These are phyloP conservation scores for Lichtheimia corymbifera DNA, from an alignment of 371 early-diverging fungal genomes.

Conservation along the genomic window DNA sequence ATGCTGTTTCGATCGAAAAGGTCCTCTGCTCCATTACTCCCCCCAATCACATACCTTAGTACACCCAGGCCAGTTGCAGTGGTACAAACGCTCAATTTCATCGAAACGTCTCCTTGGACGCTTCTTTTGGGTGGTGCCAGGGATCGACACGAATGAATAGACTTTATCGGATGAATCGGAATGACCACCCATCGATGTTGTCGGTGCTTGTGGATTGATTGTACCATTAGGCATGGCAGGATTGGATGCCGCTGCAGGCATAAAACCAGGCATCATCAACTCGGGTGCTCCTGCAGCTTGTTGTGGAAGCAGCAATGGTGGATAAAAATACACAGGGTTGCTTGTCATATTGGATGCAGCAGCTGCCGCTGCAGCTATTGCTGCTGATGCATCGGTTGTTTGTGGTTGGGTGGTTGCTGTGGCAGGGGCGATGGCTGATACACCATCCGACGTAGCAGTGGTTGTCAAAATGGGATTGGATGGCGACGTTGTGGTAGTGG, in stretches of 20 bases:
- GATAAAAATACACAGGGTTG: neutral
- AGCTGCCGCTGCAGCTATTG: conserved; percentile 14
- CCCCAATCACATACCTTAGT: conserved; percentile 33
- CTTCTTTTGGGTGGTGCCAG: conserved; percentile 66
- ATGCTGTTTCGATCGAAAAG: too few species aligned
- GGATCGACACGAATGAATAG: conserved; percentile 67
- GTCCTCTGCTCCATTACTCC: too few species aligned
- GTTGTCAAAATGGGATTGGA: conserved; percentile 11
- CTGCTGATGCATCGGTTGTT: conserved; percentile 9
- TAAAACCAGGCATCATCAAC: neutral
- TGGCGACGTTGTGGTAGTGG: neutral
- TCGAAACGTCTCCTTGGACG: conserved; percentile 67
- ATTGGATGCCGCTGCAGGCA: neutral
- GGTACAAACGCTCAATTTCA: conserved; percentile 71
- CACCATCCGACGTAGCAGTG: conserved; percentile 1
- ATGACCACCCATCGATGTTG: neutral
- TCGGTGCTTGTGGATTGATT: neutral
- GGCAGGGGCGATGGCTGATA: too few species aligned
- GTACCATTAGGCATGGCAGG: neutral
- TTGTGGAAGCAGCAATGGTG: conserved; percentile 3
- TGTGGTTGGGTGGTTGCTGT: conserved; percentile 6
- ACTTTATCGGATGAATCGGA: conserved; percentile 47
- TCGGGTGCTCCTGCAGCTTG: neutral
- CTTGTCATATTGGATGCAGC: conserved; percentile 1
- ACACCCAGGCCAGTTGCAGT: conserved; percentile 65